Evolutionary conservation across 495 filamentous ascomycete genomes (phyloP), one percentile per base, ranked within the genome.

Genomic region (Peziza echinospora): DNA sequence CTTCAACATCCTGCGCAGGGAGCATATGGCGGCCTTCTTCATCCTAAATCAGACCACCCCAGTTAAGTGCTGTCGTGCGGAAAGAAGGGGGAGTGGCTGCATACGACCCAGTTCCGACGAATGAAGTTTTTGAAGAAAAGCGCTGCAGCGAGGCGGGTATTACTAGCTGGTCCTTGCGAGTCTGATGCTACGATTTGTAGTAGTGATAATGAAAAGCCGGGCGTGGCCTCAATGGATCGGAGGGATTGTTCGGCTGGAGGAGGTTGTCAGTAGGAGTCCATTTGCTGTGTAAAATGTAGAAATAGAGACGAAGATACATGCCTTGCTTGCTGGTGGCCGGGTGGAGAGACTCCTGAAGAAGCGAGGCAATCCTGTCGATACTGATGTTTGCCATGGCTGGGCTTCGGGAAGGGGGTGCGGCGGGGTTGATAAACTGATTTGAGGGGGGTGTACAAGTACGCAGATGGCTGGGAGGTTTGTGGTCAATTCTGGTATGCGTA

Each of bases 91-190:
- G 34, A 23, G 19, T 30, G 39, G 5, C 10, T 25, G 26, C 74
- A 45, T 61, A 78, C 75, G 21, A 78, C 78, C 74, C 84, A 96
- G 68, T 83, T 89, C 52, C 80, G 71, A 64, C 77, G 80, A 55
- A 99, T 84, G 60, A 87, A 86, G 65, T 99, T 99, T 66, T 99
- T 99, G 71, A 99, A 96, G 66, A 77, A 91, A 41, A 99, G 69
- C 23, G 89, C 84, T 55, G 81, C 80, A n/a, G 89, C 73, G 40
- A 96, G 79, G 22, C 91, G 77, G 51, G 77, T 84, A 54, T 82
- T 84, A n/a, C n/a, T n/a, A n/a, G n/a, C n/a, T 43, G 66, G 62
- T 7, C 80, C 75, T 49, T 74, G 73, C 22, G 66, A 60, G 19
- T 75, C 75, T 51, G 76, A 71, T 19, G 82, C 82, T 44, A 91